Evolutionary conservation across 768 basidiomycete species (phyloP).

Genomic region (Trametes punicea): DNA sequence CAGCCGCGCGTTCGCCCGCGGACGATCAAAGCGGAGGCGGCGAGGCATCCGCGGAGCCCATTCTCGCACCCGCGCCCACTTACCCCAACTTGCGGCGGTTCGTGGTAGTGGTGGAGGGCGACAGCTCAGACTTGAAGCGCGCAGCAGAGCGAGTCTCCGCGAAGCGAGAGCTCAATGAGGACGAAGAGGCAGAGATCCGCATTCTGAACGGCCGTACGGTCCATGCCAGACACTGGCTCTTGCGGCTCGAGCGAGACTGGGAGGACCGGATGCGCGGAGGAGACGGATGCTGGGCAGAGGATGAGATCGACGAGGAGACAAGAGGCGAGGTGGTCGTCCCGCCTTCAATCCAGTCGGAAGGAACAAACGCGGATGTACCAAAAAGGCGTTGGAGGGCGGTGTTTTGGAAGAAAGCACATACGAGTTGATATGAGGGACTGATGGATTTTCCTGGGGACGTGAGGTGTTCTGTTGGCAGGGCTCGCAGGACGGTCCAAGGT

Average conservation of each 20-base stretch:
- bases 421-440: background rate
- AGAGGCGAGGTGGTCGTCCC: background rate
- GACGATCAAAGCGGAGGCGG: background rate
- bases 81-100: background rate
- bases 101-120: constrained; percentile 9
- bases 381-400: background rate
- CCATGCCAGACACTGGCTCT: constrained; percentile 3
- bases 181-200: background rate
- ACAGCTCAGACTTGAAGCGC: background rate
- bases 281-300: constrained; percentile 9
- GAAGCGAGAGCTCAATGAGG: background rate
- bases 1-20: background rate
- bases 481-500: no score
- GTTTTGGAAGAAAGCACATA: no score
- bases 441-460: no score
- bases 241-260: constrained; percentile 11
- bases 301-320: constrained; percentile 6
- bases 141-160: background rate
- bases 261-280: constrained; percentile 9
- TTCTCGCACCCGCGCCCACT: background rate
- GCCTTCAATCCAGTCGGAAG: background rate
- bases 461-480: no score
- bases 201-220: background rate
- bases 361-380: background rate
- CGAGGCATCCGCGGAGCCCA: background rate